A percentile compares a stretch with the other conserved stretches of the same genome.
phyloP scores from a whole-genome alignment of 768 basidiomycete species.

The Suillus fuscotomentosus region DNA sequence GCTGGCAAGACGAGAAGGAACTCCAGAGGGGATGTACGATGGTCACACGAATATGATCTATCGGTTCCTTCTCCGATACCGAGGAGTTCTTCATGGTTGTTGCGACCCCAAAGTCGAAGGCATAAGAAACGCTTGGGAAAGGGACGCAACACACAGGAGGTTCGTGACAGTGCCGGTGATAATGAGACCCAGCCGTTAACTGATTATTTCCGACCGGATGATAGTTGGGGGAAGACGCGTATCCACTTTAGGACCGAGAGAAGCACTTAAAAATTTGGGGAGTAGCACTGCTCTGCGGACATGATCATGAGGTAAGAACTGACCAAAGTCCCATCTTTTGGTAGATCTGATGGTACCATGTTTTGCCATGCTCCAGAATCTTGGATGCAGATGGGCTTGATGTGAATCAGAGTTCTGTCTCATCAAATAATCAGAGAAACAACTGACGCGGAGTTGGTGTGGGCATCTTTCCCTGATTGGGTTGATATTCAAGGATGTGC shows the following conservation, averaged over 20 bases:
- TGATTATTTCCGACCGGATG: background rate
- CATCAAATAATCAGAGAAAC: background rate
- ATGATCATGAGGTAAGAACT: background rate
- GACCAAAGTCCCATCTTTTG: background rate
- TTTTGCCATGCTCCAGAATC: background rate
- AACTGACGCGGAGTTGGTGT: slow-evolving; percentile 1
- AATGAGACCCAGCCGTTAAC: background rate
- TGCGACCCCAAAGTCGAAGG: slow-evolving; percentile 1
- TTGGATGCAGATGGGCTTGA: background rate
- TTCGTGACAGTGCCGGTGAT: slow-evolving; percentile 1
- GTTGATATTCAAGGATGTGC: background rate
- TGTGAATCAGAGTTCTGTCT: background rate
- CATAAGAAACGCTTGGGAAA: background rate
- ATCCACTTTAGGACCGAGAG: background rate
- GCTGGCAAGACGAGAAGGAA: background rate
- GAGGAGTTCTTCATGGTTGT: background rate
- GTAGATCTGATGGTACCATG: slow-evolving; percentile 2
- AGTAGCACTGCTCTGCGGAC: background rate
- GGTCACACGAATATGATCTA: background rate
- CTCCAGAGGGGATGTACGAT: background rate
- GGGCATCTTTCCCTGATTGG: background rate
- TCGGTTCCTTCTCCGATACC: background rate
- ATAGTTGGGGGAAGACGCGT: background rate
- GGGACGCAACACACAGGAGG: background rate
- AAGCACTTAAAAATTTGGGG: background rate